These are phyloP conservation scores for Peziza echinospora DNA, from an alignment of 495 filamentous ascomycete genomes.

Conservation along the genomic window DNA sequence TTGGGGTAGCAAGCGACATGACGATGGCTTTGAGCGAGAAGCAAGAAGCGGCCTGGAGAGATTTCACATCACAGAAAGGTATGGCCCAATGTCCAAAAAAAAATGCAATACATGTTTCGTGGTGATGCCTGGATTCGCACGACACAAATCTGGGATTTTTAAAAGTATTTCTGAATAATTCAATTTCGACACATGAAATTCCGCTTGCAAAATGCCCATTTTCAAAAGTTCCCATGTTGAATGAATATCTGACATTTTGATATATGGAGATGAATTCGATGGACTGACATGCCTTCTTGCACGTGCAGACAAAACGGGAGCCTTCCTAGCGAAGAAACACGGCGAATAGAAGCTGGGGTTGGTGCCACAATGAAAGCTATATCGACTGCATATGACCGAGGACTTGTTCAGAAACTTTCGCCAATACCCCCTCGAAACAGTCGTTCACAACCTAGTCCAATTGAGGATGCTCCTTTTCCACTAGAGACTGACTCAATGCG, in stretches of 20 bases:
- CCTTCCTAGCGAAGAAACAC: slow-evolving; percentile 10
- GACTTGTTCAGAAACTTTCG: slow-evolving; percentile 12
- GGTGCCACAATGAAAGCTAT: slow-evolving; percentile 12
- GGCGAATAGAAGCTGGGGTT: slow-evolving; percentile 6
- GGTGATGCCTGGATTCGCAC: no score
- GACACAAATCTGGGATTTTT: no score
- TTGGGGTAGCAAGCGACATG: not conserved
- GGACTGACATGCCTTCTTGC: no score
- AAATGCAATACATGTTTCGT: no score
- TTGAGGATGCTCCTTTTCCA: not conserved
- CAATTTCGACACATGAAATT: no score
- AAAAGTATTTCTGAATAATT: no score
- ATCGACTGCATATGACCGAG: slow-evolving; percentile 12
- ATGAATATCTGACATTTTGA: no score
- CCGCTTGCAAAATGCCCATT: no score
- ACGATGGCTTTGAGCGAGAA: not conserved
- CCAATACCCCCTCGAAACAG: slow-evolving; percentile 1
- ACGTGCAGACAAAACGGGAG: slow-evolving; percentile 9
- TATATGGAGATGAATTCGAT: no score
- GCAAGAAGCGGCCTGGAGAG: not conserved
- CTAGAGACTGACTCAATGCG: not conserved
- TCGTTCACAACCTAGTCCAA: not conserved
- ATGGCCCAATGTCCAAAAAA: no score
- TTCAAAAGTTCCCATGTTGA: no score
- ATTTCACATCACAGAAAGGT: not conserved